Percentiles rank a stretch among this genome's conserved stretches.
phyloP scores from a whole-genome alignment of 1,139 yeast genomes.

The Pichia sp. region DNA sequence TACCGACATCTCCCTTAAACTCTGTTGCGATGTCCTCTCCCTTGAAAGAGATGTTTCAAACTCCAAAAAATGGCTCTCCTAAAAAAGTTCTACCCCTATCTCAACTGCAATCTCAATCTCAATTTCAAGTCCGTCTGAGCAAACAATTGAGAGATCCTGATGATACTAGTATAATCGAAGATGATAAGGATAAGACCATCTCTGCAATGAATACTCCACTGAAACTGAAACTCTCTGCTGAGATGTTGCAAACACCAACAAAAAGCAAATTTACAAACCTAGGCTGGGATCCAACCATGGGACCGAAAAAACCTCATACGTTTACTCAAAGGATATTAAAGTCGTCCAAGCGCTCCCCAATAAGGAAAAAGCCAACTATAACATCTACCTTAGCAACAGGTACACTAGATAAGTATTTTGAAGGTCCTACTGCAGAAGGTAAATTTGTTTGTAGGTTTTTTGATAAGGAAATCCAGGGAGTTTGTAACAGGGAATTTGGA shows the following conservation, averaged over 20 bases:
- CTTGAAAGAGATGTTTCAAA: slow-evolving; percentile 14
- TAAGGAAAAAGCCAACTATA: slow-evolving; percentile 46
- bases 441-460: slow-evolving; percentile 70
- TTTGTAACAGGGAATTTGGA: slow-evolving; percentile 78
- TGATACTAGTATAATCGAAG: slow-evolving; percentile 12
- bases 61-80: slow-evolving; percentile 14
- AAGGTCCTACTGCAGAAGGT: slow-evolving; percentile 65
- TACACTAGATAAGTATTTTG: slow-evolving; percentile 76
- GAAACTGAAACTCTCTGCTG: slow-evolving; percentile 20
- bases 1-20: slow-evolving; percentile 14
- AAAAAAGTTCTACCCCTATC: slow-evolving; percentile 5
- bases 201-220: slow-evolving; percentile 25
- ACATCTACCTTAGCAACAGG: slow-evolving; percentile 86
- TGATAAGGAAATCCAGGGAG: slow-evolving; percentile 28
- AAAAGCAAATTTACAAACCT: slow-evolving; percentile 32
- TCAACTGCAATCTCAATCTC: slow-evolving; percentile 8
- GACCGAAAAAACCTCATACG: slow-evolving; percentile 34
- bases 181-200: slow-evolving; percentile 18
- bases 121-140: slow-evolving; percentile 5
- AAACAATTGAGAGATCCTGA: slow-evolving; percentile 4
- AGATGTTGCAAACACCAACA: slow-evolving; percentile 34
- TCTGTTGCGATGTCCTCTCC: slow-evolving; percentile 19
- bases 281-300: slow-evolving; percentile 7
- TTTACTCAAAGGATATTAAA: slow-evolving; percentile 30
- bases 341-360: slow-evolving; percentile 30